Conservation (phyloP, 768 basidiomycete species). For the Tulasnella sp. region DNA sequence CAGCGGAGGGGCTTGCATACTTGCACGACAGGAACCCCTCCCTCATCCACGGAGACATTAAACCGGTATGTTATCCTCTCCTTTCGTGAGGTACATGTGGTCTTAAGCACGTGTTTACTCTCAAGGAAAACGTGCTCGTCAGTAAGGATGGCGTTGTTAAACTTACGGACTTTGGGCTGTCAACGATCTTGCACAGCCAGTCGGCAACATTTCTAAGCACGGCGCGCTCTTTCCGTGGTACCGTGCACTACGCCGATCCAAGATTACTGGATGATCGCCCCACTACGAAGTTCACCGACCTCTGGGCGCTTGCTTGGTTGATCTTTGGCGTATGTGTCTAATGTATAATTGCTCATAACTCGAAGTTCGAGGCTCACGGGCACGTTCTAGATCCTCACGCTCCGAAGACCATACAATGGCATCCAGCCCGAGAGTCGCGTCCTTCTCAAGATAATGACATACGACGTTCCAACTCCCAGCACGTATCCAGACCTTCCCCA, state of each 20-base stretch:
- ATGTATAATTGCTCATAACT: not conserved
- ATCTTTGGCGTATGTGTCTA: not conserved
- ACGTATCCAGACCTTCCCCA: not conserved
- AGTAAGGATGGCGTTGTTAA: not conserved
- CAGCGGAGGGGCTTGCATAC: not conserved
- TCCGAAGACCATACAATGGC: not conserved
- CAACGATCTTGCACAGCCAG: constrained; percentile 9
- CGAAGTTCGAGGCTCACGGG: not conserved
- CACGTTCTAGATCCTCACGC: not conserved
- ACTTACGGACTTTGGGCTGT: constrained; percentile 2
- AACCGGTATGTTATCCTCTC: not conserved
- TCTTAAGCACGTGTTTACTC: not conserved
- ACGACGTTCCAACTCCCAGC: not conserved
- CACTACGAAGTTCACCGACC: not conserved
- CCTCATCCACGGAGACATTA: not conserved
- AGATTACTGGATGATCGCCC: not conserved
- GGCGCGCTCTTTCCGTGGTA: not conserved
- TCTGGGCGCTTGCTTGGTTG: not conserved
- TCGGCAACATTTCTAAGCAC: not conserved
- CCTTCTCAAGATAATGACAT: not conserved
- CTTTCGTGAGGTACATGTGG: not conserved
- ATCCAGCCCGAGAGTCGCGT: not conserved
- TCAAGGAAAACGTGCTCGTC: not conserved
- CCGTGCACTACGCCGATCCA: not conserved
- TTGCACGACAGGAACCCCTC: not conserved